Evolutionary conservation across 2,329 filamentous ascomycete species (phyloP), one percentile per base, ranked within the genome.

Genomic region (Fusarium algeriense): DNA sequence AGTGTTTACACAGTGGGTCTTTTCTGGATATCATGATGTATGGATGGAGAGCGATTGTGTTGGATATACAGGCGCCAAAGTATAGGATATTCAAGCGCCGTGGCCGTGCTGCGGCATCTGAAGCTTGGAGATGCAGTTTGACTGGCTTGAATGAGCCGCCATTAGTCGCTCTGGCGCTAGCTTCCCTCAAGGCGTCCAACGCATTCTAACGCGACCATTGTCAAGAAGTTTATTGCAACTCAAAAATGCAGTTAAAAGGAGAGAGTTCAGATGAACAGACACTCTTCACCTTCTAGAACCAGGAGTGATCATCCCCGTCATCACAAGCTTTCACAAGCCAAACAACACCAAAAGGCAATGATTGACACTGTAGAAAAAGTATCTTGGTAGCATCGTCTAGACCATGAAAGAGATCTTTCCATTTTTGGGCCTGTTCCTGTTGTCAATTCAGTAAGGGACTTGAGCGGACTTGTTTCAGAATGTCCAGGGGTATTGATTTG

Each of bases 391-490:
- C 45, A 68, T 64, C 59, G 34, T 44, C 46, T 30, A 13, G 34
- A 50, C 63, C 64, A 46, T 64, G 53, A 34, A 52, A 59, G 53
- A 63, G 56, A 63, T 71, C 67, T 62, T 64, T 45, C 58, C 49
- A 32, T 28, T 40, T 49, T 62, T 53, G 64, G 54, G 43, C 46
- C 19, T 54, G 41, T 63, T 44, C 64, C 64, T 71, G 64, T 59
- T 71, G 64, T 40, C 49, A 52, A 48, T 32, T 50, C 40, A 30
- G n/a, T 26, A 61, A 15, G 58, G 30, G 34, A 26, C 13, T n/a
- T 20, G 26, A 32, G 57, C 20, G 63, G 59, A 55, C 34, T 54
- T 56, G 73, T 75, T 75, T 75, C 73, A 75, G 71, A 75, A 67
- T 41, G 34, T 20, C 37, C 59, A 72, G 62, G 64, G 69, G 67